phyloP scores from a whole-genome alignment of 495 filamentous ascomycete species.

The Podospora anserina region DNA sequence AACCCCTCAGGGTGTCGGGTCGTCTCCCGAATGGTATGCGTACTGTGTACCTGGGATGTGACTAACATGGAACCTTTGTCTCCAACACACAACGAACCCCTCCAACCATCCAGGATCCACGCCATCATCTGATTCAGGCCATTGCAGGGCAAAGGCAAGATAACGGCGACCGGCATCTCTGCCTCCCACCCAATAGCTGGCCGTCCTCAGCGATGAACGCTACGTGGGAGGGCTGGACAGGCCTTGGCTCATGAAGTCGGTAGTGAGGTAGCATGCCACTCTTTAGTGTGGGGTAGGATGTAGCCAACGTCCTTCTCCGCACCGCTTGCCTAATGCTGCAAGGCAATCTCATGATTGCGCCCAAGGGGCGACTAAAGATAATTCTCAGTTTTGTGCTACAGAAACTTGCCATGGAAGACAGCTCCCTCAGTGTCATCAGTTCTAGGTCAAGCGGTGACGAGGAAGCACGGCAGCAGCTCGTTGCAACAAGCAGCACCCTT shows the following conservation, averaged over 20 bases:
- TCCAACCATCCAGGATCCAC: background rate
- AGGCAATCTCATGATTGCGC: background rate
- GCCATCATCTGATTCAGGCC: constrained; percentile 23
- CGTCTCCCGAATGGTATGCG: background rate
- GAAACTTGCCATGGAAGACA: background rate
- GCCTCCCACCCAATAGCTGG: too few relatives aligned
- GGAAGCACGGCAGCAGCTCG: background rate
- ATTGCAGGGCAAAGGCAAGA: constrained; percentile 10
- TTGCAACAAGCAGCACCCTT: constrained; percentile 6
- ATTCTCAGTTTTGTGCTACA: background rate
- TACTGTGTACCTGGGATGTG: background rate
- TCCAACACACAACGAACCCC: constrained; percentile 16
- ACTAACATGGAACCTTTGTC: constrained; percentile 13
- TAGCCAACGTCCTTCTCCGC: background rate
- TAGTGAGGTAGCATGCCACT: constrained; percentile 9
- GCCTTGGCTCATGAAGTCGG: constrained; percentile 14
- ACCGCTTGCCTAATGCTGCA: background rate
- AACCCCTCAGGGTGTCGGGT: background rate
- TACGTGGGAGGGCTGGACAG: constrained; percentile 20
- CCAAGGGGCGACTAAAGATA: background rate
- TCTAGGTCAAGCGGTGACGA: background rate
- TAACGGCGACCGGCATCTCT: constrained; percentile 2
- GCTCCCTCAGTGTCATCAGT: background rate
- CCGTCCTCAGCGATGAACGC: background rate
- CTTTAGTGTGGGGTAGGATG: background rate